These are phyloP conservation scores for Vigna reflexopilosa DNA, from an alignment of 306 rosid species.

Conservation along the genomic window DNA sequence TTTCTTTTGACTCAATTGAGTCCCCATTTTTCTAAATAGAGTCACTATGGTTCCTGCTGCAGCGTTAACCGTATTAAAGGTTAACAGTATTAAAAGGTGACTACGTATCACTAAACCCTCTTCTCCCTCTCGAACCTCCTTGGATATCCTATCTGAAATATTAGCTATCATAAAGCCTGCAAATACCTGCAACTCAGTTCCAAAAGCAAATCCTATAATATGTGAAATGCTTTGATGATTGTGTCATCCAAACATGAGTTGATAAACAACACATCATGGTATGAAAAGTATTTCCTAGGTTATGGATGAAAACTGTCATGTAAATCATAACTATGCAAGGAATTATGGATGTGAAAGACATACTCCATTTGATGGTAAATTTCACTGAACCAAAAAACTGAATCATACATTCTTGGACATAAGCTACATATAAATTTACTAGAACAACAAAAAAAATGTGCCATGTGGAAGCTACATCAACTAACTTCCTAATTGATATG, in stretches of 20 bases:
- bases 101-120: no score
- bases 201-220: conserved; percentile 37
- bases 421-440: neutral
- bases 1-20: no score
- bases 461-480: neutral
- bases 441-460: neutral
- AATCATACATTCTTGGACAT: conserved; percentile 1
- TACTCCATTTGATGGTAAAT: neutral
- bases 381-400: neutral
- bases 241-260: neutral
- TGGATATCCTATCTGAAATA: conserved; percentile 69
- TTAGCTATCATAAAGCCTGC: conserved; percentile 96
- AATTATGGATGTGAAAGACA: neutral
- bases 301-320: neutral
- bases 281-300: neutral
- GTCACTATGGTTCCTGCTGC: no score
- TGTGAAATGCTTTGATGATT: conserved; percentile 15
- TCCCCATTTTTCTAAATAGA: no score
- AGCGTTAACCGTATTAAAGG: no score
- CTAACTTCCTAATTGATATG: neutral
- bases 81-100: no score
- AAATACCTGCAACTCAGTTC: conserved; percentile 75
- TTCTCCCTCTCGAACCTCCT: conserved; percentile 8
- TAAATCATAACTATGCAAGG: neutral
- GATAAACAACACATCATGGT: neutral